Conservation (phyloP, 805 yeast genomes). For the Candida verbasci region DNA sequence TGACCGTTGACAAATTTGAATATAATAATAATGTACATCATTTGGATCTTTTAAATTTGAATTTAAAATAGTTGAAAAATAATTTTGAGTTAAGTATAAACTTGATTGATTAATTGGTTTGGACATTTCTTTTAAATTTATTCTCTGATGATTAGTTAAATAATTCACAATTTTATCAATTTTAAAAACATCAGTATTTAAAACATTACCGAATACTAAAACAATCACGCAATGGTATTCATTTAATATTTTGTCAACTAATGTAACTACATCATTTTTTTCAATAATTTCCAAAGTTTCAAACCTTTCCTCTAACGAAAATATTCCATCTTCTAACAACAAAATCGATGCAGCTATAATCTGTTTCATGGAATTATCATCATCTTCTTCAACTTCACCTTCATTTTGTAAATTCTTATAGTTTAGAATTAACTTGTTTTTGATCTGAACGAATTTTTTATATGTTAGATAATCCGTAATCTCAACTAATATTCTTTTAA, state of each 20-base stretch:
- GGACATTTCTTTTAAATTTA: neutral
- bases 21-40: slow-evolving; percentile 47
- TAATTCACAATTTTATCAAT: slow-evolving; percentile 18
- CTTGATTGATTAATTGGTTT: slow-evolving; percentile 30
- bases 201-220: slow-evolving; percentile 49
- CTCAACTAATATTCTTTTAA: slow-evolving; percentile 18
- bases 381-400: neutral
- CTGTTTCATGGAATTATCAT: slow-evolving; percentile 34
- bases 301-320: slow-evolving; percentile 51
- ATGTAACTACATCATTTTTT: slow-evolving; percentile 23
- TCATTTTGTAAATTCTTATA: slow-evolving; percentile 41
- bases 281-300: slow-evolving; percentile 52
- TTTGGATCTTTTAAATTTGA: slow-evolving; percentile 46
- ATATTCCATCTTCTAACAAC: slow-evolving; percentile 52
- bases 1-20: slow-evolving; percentile 52
- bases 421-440: slow-evolving; percentile 44
- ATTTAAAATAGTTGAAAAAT: slow-evolving; percentile 19
- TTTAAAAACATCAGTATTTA: neutral
- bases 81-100: slow-evolving; percentile 18
- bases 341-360: slow-evolving; percentile 49
- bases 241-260: slow-evolving; percentile 22
- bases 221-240: slow-evolving; percentile 32
- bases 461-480: slow-evolving; percentile 13
- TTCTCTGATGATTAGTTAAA: slow-evolving; percentile 21
- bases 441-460: slow-evolving; percentile 38